Evolutionary conservation across 2,329 filamentous ascomycete species (phyloP).

Genomic region (Blumeria hordei): DNA sequence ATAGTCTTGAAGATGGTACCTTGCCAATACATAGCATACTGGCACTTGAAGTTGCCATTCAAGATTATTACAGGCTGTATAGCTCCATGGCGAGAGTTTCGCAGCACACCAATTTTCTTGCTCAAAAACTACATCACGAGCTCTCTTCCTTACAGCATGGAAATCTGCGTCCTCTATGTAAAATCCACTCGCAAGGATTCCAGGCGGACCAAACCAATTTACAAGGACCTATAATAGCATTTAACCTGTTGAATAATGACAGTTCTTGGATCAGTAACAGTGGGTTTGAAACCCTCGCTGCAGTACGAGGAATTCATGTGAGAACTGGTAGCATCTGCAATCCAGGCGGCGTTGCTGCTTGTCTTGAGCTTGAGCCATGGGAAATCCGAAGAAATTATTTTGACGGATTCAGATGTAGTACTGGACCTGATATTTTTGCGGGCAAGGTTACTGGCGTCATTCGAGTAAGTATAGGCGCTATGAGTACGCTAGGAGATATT

Average conservation of each 20-base stretch:
- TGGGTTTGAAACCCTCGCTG: constrained; percentile 71
- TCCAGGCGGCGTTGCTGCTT: constrained; percentile 58
- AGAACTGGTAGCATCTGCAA: constrained; percentile 82
- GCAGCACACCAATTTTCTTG: constrained; percentile 44
- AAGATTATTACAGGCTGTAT: constrained; percentile 44
- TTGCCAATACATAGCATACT: constrained; percentile 77
- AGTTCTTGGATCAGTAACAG: constrained; percentile 57
- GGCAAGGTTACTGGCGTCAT: constrained; percentile 78
- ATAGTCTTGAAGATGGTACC: constrained; percentile 74
- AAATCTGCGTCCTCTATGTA: no score
- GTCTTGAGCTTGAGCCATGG: constrained; percentile 49
- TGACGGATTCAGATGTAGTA: constrained; percentile 62
- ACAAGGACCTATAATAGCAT: constrained; percentile 56
- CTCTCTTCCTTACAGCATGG: constrained; percentile 19
- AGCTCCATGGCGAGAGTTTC: constrained; percentile 45
- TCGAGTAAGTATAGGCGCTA: constrained; percentile 32
- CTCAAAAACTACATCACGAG: constrained; percentile 29
- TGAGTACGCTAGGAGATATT: no score
- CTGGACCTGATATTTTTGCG: constrained; percentile 55
- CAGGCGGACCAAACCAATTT: constrained; percentile 23
- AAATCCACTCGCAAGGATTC: no score
- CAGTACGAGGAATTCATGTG: constrained; percentile 56
- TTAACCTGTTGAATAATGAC: constrained; percentile 49
- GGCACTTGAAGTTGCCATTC: constrained; percentile 52
- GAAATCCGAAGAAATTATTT: constrained; percentile 73